Base-by-base conservation (phyloP, 257 asterid genomes). In the Rauvolfia tetraphylla region DNA sequence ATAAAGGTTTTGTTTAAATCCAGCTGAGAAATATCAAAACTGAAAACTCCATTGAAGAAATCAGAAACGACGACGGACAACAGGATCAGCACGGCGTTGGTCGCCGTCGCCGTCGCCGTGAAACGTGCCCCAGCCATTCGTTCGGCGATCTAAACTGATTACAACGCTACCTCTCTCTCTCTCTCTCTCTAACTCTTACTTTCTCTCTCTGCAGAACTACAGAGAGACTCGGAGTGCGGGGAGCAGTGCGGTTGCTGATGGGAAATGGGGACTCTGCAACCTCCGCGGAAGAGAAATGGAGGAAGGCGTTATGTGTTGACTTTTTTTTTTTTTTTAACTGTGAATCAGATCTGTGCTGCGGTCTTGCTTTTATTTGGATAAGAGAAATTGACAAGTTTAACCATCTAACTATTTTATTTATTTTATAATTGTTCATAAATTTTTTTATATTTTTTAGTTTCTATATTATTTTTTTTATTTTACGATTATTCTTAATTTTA, bases 21-120 rank as follows among this genome's bases (percentile, higher is more conserved):
- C 10, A 79, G 62, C 65, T 67, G 75, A 25, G 82, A 73, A 33
- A 73, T 68, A 41, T 66, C 68, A 31, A 79, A 44, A 42, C 70
- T 68, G 3, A 39, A 58, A 66, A 68, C 70, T 56, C 46, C 62
- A 20, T 31, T 20, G 20, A 38, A 38, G 49, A 67, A 38, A 67
- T 67, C 33, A 38, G 38, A 11, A 3, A 65, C 49, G 31, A 66
- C 72, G 51, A 67, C 72, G 72, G 31, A 67, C 72, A 67, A 38
- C 12, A 67, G 7, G 72, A 38, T 67, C 72, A 38, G 70, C 46
- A 65, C 44, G 46, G 27, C 72, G 29, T 66, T 66, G 71, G 29
- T 66, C 48, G 49, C 31, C 71, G 51, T 11, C 51, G 31, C 31
- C 49, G 31, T 36, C 27, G 31, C 31, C 49, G 31, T 36, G 42